Percentiles rank a stretch among this genome's conserved stretches.
phyloP scores from a whole-genome alignment of 805 yeast genomes.

The Jamesozyma jinghongensis region DNA sequence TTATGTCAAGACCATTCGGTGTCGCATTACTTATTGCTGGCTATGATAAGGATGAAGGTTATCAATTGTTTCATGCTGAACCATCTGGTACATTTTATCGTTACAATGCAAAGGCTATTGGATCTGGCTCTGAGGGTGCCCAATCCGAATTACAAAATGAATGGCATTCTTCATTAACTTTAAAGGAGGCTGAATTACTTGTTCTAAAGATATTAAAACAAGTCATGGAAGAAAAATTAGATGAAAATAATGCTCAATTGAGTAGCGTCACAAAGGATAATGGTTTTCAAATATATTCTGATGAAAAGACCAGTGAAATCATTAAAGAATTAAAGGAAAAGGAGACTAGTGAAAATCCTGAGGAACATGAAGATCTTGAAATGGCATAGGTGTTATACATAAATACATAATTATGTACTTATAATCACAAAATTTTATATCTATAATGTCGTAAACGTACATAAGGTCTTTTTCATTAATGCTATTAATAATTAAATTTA shows the following conservation, averaged over 20 bases:
- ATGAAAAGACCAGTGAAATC: constrained; percentile 72
- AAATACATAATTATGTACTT: not conserved
- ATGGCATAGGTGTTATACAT: constrained; percentile 17
- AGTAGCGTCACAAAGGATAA: constrained; percentile 81
- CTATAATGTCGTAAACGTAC: too few relatives aligned
- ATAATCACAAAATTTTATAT: too few relatives aligned
- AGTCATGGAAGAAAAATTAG: constrained; percentile 98
- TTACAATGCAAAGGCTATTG: constrained; percentile 98
- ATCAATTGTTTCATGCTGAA: constrained; percentile 96
- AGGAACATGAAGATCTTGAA: constrained; percentile 29
- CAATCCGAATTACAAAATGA: constrained; percentile 96
- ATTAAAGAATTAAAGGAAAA: constrained; percentile 70
- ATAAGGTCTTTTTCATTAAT: too few relatives aligned
- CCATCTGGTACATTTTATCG: constrained; percentile 97
- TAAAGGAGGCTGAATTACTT: constrained; percentile 86
- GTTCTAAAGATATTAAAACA: constrained; percentile 86
- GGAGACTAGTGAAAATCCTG: constrained; percentile 40
- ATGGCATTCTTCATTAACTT: constrained; percentile 84
- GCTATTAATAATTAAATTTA: too few relatives aligned
- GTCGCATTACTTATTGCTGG: constrained; percentile 96
- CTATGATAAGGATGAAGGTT: constrained; percentile 83
- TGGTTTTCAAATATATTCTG: constrained; percentile 80
- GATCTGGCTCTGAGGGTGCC: constrained; percentile 98
- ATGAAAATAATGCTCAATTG: constrained; percentile 88
- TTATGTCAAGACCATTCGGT: constrained; percentile 96